Base-by-base conservation (phyloP, 495 filamentous ascomycete species). In the Lentithecium fluviatile region DNA sequence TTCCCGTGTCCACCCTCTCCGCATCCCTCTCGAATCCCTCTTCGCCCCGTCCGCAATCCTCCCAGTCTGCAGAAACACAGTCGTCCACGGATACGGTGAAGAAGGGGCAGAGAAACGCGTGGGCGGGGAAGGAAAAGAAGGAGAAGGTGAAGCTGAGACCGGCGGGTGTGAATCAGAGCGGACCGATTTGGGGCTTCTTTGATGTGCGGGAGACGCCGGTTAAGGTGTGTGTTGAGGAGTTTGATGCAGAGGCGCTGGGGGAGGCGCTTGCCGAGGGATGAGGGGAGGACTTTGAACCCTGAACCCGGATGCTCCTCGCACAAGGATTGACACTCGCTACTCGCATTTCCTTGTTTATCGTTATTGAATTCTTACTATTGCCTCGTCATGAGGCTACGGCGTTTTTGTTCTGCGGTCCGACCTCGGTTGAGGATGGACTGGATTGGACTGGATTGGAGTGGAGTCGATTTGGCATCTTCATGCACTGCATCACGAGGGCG, bases 131-230 rank as follows among this genome's bases (percentile, higher is more conserved):
- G 42, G 24, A 13, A 6, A 19, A 13, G 24, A 25, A 38, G 26
- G 40, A 55, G 23, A 38, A n/a, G 10, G 8, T 56, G 11, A 69
- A 59, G 29, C 26, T 67, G 1, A 23, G 73, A 13, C 58, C 68
- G 5, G 60, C 71, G 13, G 72, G 72, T 15, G 66, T 74, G 19
- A 76, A 74, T 61, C 73, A 76, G 60, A 24, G 45, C 0, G 73
- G 71, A 0, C 67, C 72, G 15, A 67, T 73, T 40, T 47, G 66
- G 52, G 73, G 73, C 29, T 69, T 74, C 40, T 70, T 74, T 21
- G 56, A 58, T 32, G 59, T 71, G 21, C 60, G 67, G 23, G 60
- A 26, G 23, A 58, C 56, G 54, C 61, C 61, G 17, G 38, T 24
- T 1, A 60, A 68, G 58, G 64, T 71, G 24, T 34, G 60, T 21